A percentile compares a stretch with the other conserved stretches of the same genome.
Conservation (phyloP, 257 asterid species). For the Solanum sejunctum region DNA sequence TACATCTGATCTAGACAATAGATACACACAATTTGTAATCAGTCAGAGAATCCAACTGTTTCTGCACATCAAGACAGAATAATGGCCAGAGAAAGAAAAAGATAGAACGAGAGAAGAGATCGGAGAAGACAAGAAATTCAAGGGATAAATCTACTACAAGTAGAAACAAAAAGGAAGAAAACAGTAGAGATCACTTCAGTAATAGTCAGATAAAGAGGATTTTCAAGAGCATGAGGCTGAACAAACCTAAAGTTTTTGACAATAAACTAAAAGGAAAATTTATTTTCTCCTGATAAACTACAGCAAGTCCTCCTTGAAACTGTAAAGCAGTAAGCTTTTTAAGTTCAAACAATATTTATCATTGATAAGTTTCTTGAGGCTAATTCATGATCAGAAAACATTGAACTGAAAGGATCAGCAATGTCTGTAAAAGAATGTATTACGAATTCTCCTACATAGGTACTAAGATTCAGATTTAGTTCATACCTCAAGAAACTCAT, state of each 20-base stretch:
- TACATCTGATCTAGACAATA: neutral
- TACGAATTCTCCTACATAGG: neutral
- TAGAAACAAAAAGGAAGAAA: neutral
- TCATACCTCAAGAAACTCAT: conserved; percentile 78
- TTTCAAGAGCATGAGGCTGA: neutral
- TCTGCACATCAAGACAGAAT: neutral
- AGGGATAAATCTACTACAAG: neutral
- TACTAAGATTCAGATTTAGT: neutral
- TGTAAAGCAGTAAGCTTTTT: neutral
- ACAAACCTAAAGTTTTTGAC: neutral
- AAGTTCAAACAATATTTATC: neutral
- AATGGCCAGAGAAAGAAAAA: neutral
- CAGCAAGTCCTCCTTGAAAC: neutral
- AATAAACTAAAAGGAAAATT: neutral
- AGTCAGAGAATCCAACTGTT: neutral
- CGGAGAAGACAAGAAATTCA: neutral
- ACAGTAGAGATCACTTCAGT: neutral
- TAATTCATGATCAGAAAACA: neutral
- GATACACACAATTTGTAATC: neutral
- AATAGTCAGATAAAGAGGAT: neutral
- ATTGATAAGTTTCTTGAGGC: neutral
- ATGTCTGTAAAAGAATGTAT: neutral
- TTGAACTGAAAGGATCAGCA: neutral
- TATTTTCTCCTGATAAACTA: neutral
- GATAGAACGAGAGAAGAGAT: neutral